Percentiles rank a stretch among this genome's conserved stretches.
phyloP scores from a whole-genome alignment of 1,139 yeast genomes.

The Zygoascus hellenicus region DNA sequence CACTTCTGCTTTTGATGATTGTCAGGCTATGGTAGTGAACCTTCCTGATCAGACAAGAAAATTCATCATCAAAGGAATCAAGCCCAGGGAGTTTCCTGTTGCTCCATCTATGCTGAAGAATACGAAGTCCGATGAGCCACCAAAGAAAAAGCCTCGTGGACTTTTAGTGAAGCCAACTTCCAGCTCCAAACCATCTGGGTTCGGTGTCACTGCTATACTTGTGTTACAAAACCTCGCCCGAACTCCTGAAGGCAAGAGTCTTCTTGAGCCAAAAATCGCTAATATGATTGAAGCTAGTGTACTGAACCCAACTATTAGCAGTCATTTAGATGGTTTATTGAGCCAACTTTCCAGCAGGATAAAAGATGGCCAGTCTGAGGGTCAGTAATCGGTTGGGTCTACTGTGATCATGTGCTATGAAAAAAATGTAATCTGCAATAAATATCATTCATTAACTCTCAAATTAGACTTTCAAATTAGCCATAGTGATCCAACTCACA shows the following conservation, averaged over 20 bases:
- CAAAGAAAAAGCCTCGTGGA: conserved; percentile 9
- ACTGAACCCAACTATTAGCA: conserved; percentile 23
- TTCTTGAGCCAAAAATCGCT: conserved; percentile 24
- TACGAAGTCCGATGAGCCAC: conserved; percentile 3
- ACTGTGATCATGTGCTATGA: no score
- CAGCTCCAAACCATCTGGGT: conserved; percentile 27
- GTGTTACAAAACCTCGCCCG: conserved; percentile 37
- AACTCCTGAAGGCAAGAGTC: conserved; percentile 29
- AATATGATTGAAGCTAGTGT: conserved; percentile 24
- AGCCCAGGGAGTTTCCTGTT: conserved; percentile 52
- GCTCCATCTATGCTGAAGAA: conserved; percentile 31
- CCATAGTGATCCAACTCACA: background rate
- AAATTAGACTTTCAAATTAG: no score
- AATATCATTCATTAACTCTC: no score
- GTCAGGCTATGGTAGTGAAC: conserved; percentile 86
- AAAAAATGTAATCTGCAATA: no score
- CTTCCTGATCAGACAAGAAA: conserved; percentile 56
- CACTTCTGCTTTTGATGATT: conserved; percentile 80
- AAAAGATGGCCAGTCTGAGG: background rate
- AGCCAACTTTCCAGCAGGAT: conserved; percentile 7
- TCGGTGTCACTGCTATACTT: conserved; percentile 33
- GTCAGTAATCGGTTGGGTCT: background rate
- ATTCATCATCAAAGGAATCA: conserved; percentile 87
- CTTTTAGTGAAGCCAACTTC: conserved; percentile 5
- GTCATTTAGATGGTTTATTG: conserved; percentile 24